Base-by-base conservation (phyloP, 2,329 filamentous ascomycete genomes). In the Xylariomycetidae sp. region DNA sequence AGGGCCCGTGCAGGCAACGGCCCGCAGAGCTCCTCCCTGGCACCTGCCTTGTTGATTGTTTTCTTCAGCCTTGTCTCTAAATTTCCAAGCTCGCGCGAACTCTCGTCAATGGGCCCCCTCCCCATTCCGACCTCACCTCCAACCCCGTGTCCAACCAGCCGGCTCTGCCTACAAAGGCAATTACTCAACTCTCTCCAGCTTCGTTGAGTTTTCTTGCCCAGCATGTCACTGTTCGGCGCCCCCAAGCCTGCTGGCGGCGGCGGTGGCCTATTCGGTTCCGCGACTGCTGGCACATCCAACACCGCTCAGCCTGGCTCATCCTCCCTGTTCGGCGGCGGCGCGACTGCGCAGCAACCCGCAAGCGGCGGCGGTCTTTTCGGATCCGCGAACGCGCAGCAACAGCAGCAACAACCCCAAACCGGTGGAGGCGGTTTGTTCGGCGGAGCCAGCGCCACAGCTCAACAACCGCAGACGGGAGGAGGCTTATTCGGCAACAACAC, bases 31-130 rank as follows among this genome's bases (percentile, higher is more conserved):
- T n/a, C n/a, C n/a, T n/a, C n/a, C n/a, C n/a, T n/a, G n/a, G n/a
- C 35, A 22, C 29, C 36, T 42, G 35, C 38, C 39, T 46, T 53
- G 44, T 51, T 53, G 48, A 51, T 43, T 44, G 45, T 49, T 53
- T 52, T 52, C 47, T 46, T 51, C 50, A 49, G 49, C 49, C 49
- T 53, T 29, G 43, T 37, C 37, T 28, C 19, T 31, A 49, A 48
- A 46, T 44, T 46, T 44, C 34, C 22, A 37, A n/a, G n/a, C n/a
- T n/a, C n/a, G n/a, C n/a, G n/a, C n/a, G n/a, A n/a, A n/a, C n/a
- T n/a, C n/a, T n/a, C n/a, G n/a, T n/a, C 31, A 31, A 30, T 19
- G 20, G 15, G 18, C 9, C 19, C 19, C 14, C 8, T 31, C 24
- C 18, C 17, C 26, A 27, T 18, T 24, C 17, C 15, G 20, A 13